These are phyloP conservation scores for Penicillium sp. DNA, from an alignment of 2,329 filamentous ascomycete genomes.

Conservation along the genomic window DNA sequence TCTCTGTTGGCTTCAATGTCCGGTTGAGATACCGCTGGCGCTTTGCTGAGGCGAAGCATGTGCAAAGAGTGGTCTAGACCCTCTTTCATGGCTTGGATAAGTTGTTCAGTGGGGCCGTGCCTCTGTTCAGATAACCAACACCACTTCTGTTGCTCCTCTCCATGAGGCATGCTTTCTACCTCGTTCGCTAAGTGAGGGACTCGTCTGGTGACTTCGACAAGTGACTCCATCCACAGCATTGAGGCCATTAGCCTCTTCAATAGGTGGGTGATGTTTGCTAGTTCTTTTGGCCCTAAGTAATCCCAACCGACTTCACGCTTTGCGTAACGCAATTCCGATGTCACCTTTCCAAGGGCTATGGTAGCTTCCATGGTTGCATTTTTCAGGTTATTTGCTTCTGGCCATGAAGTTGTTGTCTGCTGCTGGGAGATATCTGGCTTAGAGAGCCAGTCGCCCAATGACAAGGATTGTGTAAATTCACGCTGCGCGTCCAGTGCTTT, in stretches of 20 bases:
- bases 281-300: not conserved
- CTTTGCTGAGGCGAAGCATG: not conserved
- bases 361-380: not conserved
- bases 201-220: not conserved
- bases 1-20: not conserved
- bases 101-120: not conserved
- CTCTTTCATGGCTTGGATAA: not conserved
- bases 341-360: not conserved
- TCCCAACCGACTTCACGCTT: not conserved
- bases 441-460: not conserved
- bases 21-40: not conserved
- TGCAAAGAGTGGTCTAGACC: not conserved
- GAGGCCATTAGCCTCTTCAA: not conserved
- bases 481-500: not conserved
- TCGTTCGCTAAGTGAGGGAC: not conserved
- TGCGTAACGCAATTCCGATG: not conserved
- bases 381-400: not conserved
- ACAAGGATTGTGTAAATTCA: not conserved
- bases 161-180: not conserved
- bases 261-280: not conserved
- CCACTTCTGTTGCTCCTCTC: not conserved
- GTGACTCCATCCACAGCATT: not conserved
- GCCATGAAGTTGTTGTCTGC: not conserved
- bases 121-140: not conserved
- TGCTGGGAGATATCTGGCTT: not conserved